Base-by-base conservation (phyloP, 2,329 filamentous ascomycete genomes). In the Lasiodiplodia sp. region DNA sequence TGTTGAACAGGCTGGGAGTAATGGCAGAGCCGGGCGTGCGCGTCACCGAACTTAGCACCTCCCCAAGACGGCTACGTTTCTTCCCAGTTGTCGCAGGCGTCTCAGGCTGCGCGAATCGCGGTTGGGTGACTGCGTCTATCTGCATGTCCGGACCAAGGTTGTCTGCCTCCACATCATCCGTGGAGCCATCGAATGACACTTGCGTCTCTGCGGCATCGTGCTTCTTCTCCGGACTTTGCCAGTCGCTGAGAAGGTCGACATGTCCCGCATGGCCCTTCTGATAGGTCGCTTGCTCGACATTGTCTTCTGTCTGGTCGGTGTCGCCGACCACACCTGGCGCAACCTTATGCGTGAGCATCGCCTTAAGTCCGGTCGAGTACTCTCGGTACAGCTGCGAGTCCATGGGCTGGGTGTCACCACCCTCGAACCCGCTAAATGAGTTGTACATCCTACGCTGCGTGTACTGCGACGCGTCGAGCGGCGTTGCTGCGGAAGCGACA, bases 401-500 rank as follows among this genome's bases (percentile, higher is more conserved):
- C 72, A 78, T 77, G 28, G 79, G 78, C 74, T 85, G 83, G 1
- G 83, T 85, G 70, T 85, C 83, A 62, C 82, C 82, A 68, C 78
- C 78, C 62, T 77, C 76, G 57, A 75, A 79, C 40, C 74, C 79
- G 28, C 72, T 67, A 70, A 83, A 83, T 40, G 79, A 81, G 37
- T 75, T 72, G 67, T 72, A 68, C 75, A 78, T 78, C 37, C 72
- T 79, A 47, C n/a, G 18, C n/a, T 47, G 38, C 11, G 62, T 52
- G 49, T 44, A 40, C 3, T 25, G 37, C 47, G 52, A 38, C 23
- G 62, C 47, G 49, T 65, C 47, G 51, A 51, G 34, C 21, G n/a
- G 37, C 44, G 62, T 52, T 18, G 53, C 25, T 23, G 62, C 12
- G 2, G 37, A n/a, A 63, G 53, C 47, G 31, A 21, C 49, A 34